Conservation (phyloP, 2,329 filamentous ascomycete species). For the Trichothecium sympodiale region DNA sequence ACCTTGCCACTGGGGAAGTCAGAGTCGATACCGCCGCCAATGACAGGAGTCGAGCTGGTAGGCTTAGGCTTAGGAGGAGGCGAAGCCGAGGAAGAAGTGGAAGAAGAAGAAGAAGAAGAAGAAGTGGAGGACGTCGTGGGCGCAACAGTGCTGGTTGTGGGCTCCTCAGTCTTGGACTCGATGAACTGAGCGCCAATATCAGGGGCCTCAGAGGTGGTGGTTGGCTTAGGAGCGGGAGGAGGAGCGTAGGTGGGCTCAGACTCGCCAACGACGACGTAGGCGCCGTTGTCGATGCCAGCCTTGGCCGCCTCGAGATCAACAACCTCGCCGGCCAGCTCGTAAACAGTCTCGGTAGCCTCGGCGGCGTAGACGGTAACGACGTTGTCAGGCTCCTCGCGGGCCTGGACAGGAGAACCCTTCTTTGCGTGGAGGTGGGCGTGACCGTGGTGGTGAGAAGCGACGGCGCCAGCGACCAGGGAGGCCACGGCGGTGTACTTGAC, state of each 20-base stretch:
- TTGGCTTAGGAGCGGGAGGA: conserved; percentile 24
- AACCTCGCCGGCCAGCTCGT: conserved; percentile 54
- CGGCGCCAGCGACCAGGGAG: conserved; percentile 37
- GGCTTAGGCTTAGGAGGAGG: conserved; percentile 9
- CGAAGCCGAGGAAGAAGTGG: conserved; percentile 10
- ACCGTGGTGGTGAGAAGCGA: conserved; percentile 50
- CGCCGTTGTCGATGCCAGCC: conserved; percentile 59
- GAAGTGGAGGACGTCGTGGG: conserved; percentile 6
- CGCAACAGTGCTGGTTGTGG: conserved; percentile 14
- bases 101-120: conserved; percentile 11
- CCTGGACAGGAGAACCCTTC: conserved; percentile 37
- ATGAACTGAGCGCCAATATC: conserved; percentile 36
- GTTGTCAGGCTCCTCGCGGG: conserved; percentile 29
- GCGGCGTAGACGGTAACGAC: conserved; percentile 43
- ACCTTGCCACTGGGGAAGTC: conserved; percentile 69
- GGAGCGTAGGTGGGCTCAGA: conserved; percentile 39
- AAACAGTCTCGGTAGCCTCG: conserved; percentile 56
- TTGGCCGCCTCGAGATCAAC: conserved; percentile 56
- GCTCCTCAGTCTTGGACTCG: conserved; percentile 29
- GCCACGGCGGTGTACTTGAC: conserved; percentile 40
- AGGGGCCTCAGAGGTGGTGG: conserved; percentile 23
- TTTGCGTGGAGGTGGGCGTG: conserved; percentile 49
- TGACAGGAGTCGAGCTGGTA: conserved; percentile 11
- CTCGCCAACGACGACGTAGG: conserved; percentile 55
- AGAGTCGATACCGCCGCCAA: conserved; percentile 44